Evolutionary conservation across 257 asterid species (phyloP).

Genomic region (Solanum gandarillasii): DNA sequence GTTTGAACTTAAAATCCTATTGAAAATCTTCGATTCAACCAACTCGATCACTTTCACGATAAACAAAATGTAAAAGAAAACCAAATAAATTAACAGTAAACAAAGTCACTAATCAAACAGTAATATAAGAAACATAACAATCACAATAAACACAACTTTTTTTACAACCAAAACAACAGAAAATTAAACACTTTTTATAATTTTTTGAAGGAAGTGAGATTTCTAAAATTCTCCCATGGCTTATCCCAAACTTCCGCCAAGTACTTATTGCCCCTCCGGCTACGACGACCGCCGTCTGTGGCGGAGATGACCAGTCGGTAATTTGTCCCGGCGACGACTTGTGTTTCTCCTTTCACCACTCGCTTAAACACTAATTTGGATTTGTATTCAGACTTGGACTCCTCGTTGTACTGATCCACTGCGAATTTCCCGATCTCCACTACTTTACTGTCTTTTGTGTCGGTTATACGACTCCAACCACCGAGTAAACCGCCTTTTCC

Average conservation of each 20-base stretch:
- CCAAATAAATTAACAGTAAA: background rate
- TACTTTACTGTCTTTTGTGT: constrained; percentile 15
- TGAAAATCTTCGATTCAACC: no score
- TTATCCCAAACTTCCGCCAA: constrained; percentile 23
- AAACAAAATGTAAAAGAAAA: no score
- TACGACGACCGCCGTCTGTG: constrained; percentile 2
- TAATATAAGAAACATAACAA: background rate
- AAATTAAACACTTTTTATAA: background rate
- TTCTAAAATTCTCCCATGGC: constrained; percentile 5
- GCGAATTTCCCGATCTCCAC: constrained; percentile 24
- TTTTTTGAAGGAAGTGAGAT: constrained; percentile 23
- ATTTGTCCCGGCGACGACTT: constrained; percentile 30
- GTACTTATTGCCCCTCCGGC: background rate
- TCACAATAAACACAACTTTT: background rate
- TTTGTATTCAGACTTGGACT: background rate
- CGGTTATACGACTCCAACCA: constrained; percentile 16
- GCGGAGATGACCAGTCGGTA: constrained; percentile 21
- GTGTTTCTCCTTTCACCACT: constrained; percentile 22
- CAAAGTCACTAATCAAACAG: background rate
- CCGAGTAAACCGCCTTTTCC: background rate
- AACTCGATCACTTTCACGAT: no score
- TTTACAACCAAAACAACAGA: background rate
- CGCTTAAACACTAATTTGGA: constrained; percentile 3
- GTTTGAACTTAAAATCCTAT: no score
- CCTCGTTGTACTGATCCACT: constrained; percentile 27